phyloP scores from a whole-genome alignment of 371 early-diverging fungal genomes.

The Saksenaea oblongispora region DNA sequence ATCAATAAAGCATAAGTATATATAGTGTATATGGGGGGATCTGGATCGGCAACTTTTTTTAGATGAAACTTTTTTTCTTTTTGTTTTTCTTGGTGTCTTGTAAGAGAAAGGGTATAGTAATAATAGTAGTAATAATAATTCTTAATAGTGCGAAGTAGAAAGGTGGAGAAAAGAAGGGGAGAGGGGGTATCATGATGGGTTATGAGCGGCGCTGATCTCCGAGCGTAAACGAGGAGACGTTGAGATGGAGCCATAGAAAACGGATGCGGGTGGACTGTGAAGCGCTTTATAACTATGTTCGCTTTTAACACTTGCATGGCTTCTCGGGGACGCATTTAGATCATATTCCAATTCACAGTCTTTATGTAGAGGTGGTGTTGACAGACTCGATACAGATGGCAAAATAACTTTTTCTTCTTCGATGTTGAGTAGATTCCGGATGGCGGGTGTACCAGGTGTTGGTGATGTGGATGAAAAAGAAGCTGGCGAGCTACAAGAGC shows the following conservation, averaged over 20 bases:
- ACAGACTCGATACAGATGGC: background rate
- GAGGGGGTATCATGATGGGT: background rate
- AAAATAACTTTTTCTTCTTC: conserved; percentile 11
- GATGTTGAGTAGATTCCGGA: conserved; percentile 33
- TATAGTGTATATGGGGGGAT: background rate
- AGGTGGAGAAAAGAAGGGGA: background rate
- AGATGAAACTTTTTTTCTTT: background rate
- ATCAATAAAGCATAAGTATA: conserved; percentile 1
- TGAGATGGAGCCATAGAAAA: background rate
- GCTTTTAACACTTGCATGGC: background rate
- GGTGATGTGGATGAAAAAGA: conserved; percentile 32
- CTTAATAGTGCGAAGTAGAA: background rate
- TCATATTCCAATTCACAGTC: conserved; percentile 3
- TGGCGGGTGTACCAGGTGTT: conserved; percentile 25
- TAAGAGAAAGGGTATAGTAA: background rate
- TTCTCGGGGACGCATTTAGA: background rate
- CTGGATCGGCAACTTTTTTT: background rate
- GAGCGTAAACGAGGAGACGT: background rate
- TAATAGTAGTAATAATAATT: background rate
- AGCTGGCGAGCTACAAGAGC: conserved; percentile 16
- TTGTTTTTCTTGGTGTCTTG: background rate
- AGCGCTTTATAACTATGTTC: background rate
- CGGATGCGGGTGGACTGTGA: background rate
- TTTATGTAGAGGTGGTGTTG: conserved; percentile 2
- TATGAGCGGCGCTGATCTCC: background rate